Evolutionary conservation across 2,329 filamentous ascomycete genomes (phyloP), one percentile per base, ranked within the genome.

Genomic region (Claviceps maximensis): DNA sequence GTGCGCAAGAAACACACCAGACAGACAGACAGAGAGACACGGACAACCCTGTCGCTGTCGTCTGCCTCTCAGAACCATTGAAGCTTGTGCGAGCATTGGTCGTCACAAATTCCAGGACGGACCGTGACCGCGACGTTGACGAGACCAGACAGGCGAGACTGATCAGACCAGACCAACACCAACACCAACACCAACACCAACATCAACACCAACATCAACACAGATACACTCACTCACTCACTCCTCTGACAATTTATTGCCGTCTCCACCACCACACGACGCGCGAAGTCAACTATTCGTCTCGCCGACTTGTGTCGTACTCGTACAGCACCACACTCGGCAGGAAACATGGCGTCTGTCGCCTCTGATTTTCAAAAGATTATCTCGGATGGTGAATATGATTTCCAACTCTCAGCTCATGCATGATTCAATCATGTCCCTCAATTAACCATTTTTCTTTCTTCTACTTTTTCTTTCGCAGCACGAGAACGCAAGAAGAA

Each of bases 401-500:
- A 2, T 13, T 17, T 17, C 13, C 31, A 12, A 12, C 29, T 57
- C 52, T 4, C 8, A 17, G 42, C 21, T 17, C 42, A 44, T 38
- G 3, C 42, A 44, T 38, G 3, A 15, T 44, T 12, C 23, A 25
- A 25, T 44, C 7, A 21, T 12, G 13, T 25, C 4, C 13, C 50
- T 17, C 41, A 21, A 33, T 46, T 48, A 5, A 21, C 38, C n/a
- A 8, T 33, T 33, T 17, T 38, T 4, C 33, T 15, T 38, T 1
- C 15, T 38, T 7, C 12, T 7, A 33, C 19, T 44, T 29, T n/a
- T 4, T n/a, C 12, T 15, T 25, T 36, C 31, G 5, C 59, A 81
- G 80, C 75, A 56, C 83, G 85, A 56, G 77, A 86, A 65, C 80
- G 82, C 65, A 85, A 85, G 70, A 83, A 82, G 70, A 83, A 85